These are phyloP conservation scores for Quercus wislizeni DNA, from an alignment of 306 rosid genomes.

Conservation along the genomic window DNA sequence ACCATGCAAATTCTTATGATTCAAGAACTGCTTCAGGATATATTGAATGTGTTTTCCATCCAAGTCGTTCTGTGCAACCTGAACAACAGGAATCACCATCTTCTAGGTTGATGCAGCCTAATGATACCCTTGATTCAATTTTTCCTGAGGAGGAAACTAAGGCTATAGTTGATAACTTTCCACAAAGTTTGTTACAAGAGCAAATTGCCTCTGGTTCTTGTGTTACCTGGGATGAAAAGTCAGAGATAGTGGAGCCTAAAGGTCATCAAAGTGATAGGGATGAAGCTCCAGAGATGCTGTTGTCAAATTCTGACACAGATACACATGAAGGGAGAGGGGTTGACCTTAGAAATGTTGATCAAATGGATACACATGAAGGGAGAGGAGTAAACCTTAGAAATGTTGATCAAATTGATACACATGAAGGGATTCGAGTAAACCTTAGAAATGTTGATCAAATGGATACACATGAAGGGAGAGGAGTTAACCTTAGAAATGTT, in stretches of 20 bases:
- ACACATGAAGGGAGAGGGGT: constrained; percentile 21
- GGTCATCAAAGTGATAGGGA: constrained; percentile 37
- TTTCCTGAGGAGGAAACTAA: constrained; percentile 33
- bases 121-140: constrained; percentile 36
- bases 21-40: constrained; percentile 61
- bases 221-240: constrained; percentile 93
- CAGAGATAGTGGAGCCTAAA: constrained; percentile 65
- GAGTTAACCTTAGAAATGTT: constrained; percentile 29
- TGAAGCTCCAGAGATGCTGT: constrained; percentile 38
- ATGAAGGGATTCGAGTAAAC: not conserved
- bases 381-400: constrained; percentile 24
- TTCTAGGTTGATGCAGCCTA: constrained; percentile 42
- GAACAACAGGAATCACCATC: constrained; percentile 50
- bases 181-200: constrained; percentile 47
- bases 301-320: constrained; percentile 31
- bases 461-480: constrained; percentile 1
- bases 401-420: constrained; percentile 35
- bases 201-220: constrained; percentile 55
- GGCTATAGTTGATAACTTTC: constrained; percentile 47
- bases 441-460: constrained; percentile 36
- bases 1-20: constrained; percentile 63
- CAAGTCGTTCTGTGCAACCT: constrained; percentile 45
- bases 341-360: constrained; percentile 23
- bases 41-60: constrained; percentile 67
- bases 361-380: not conserved